Evolutionary conservation across 352 stramenopile species (phyloP), one percentile per base, ranked within the genome.

Genomic region (Globisporangium viniferum): DNA sequence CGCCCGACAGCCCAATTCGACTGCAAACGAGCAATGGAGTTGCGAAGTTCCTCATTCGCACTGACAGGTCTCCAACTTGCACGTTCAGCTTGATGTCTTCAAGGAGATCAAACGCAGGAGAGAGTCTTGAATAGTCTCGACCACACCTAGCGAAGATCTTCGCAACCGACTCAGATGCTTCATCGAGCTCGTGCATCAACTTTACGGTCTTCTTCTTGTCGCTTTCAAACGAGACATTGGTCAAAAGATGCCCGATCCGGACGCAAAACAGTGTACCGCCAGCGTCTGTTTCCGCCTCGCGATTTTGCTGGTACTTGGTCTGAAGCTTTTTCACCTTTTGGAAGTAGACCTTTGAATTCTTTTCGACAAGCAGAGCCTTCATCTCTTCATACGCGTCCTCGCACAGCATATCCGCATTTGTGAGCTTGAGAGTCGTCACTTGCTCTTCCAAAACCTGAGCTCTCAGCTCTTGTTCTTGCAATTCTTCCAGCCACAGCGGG

Each of bases 401-500:
- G 12, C 64, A 67, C n/a, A 81, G 68, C 29, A 86, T 61, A 7
- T 88, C 78, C 15, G 73, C 66, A 59, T 90, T 89, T 35, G 79
- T 80, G n/a, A 88, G 64, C 41, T 90, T 82, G 5, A 91, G 67
- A 7, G 73, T 69, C 15, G 73, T 64, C 48, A 89, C 49, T 49
- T 92, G 82, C n/a, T 94, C 83, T 53, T 92, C 73, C 5, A 92
- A 62, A 31, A 91, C 69, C 55, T 90, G 80, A 0, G 73, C 67
- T 29, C 86, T 77, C 20, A 92, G 70, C 41, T 91, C 85, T 70
- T 84, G 79, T 14, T 91, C 84, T 53, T 78, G 77, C 1, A 93
- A 41, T 31, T 90, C 86, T 54, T 89, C 80, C 31, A 91, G 81
- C 87, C 87, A 95, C 15, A 93, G 22, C 12, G 85, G 85, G 35